Evolutionary conservation across 2,329 filamentous ascomycete genomes (phyloP).

Genomic region (Scedosporium aurantiacum): DNA sequence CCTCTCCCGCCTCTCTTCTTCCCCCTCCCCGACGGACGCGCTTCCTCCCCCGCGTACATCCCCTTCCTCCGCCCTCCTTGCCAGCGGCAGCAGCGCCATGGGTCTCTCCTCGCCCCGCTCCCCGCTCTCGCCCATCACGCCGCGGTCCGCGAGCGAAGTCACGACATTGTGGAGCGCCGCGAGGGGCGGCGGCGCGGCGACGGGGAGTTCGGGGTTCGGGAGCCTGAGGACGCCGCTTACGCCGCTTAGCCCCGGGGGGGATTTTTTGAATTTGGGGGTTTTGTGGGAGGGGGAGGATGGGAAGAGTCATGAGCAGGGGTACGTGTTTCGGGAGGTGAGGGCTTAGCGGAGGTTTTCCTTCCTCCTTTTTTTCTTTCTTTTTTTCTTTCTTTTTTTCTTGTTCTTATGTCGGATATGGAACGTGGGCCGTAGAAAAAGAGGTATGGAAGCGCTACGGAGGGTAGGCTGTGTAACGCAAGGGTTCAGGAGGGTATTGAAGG

Average conservation of each 20-base stretch:
- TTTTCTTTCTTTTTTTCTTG: background rate
- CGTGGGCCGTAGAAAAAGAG: background rate
- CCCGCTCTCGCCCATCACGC: background rate
- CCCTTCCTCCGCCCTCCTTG: background rate
- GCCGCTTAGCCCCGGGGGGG: background rate
- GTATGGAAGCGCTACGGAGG: too few species aligned
- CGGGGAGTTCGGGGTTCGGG: background rate
- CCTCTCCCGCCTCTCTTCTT: slow-evolving; percentile 11
- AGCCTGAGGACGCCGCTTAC: slow-evolving; percentile 1
- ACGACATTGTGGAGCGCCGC: background rate
- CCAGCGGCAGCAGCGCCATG: background rate
- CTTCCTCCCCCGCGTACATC: background rate
- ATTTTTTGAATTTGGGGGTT: background rate
- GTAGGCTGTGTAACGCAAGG: too few species aligned
- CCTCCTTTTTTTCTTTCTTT: background rate
- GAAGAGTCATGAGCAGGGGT: background rate
- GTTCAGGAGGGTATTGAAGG: background rate
- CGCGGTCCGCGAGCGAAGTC: background rate
- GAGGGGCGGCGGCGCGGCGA: background rate
- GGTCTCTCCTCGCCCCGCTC: background rate
- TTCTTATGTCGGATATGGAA: background rate
- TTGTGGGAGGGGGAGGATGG: background rate
- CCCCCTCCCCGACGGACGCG: background rate
- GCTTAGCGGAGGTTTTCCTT: background rate
- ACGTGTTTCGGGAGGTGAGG: background rate